A percentile compares a stretch with the other conserved stretches of the same genome.
Conservation (phyloP, 2,329 filamentous ascomycete species). For the Hansfordia pulvinata region DNA sequence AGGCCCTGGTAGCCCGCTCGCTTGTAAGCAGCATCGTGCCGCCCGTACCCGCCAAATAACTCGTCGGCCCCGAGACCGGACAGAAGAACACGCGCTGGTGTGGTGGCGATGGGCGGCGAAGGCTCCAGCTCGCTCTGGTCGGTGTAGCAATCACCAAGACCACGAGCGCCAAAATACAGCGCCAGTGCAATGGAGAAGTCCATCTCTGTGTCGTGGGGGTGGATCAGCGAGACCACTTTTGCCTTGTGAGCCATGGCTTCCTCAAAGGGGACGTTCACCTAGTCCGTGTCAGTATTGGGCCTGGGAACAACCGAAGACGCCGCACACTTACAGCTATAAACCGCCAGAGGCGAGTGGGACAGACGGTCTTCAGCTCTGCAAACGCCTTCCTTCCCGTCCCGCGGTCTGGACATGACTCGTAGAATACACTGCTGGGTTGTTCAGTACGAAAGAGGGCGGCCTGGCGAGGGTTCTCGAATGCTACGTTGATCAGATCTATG, state of each 20-base stretch:
- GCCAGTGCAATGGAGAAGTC: conserved; percentile 88
- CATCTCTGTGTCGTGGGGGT: conserved; percentile 97
- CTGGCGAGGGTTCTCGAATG: conserved; percentile 83
- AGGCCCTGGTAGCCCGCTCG: conserved; percentile 58
- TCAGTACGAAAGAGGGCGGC: conserved; percentile 32
- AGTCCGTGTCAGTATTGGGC: no score
- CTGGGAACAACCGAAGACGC: no score
- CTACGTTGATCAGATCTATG: conserved; percentile 88
- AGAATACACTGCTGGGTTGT: no score
- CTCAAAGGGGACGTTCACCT: conserved; percentile 70
- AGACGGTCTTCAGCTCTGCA: conserved; percentile 56
- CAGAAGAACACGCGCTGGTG: conserved; percentile 68
- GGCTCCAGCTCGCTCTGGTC: conserved; percentile 12
- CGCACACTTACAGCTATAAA: conserved; percentile 57
- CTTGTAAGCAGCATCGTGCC: conserved; percentile 66
- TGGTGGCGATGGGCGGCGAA: conserved; percentile 22
- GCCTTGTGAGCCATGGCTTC: conserved; percentile 58
- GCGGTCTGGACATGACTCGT: conserved; percentile 81
- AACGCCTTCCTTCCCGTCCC: conserved; percentile 72
- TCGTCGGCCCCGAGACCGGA: conserved; percentile 94
- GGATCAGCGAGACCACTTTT: conserved; percentile 63
- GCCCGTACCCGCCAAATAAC: conserved; percentile 83
- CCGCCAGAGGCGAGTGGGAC: conserved; percentile 62
- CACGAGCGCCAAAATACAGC: conserved; percentile 87
- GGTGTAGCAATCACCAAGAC: conserved; percentile 36